Percentiles rank a stretch among this genome's conserved stretches.
Evolutionary conservation across 2,329 filamentous ascomycete genomes (phyloP).

Genomic region (Ophiosphaerella herpotricha): DNA sequence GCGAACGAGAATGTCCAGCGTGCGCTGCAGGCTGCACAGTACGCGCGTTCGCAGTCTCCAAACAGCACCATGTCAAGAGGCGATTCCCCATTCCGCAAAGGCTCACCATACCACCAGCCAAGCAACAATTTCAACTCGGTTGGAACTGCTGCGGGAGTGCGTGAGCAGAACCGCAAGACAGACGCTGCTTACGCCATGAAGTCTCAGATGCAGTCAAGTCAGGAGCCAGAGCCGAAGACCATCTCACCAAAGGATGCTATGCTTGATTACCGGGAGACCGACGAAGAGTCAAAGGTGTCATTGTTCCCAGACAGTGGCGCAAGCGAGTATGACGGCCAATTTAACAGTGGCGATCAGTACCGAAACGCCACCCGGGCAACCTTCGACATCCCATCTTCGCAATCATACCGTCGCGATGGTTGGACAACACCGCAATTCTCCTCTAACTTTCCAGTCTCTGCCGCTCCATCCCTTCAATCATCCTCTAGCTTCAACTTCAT

Average conservation of each 20-base stretch:
- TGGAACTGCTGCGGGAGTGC: conserved; percentile 62
- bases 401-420: conserved; percentile 40
- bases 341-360: conserved; percentile 49
- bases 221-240: conserved; percentile 66
- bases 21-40: conserved; percentile 78
- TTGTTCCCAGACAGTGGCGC: conserved; percentile 70
- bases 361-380: conserved; percentile 41
- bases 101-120: conserved; percentile 57
- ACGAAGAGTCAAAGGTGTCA: conserved; percentile 71
- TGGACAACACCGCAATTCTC: conserved; percentile 45
- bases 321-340: conserved; percentile 56
- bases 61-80: conserved; percentile 61
- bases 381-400: conserved; percentile 42
- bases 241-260: conserved; percentile 94
- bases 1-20: conserved; percentile 66
- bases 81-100: conserved; percentile 80
- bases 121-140: conserved; percentile 51
- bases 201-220: conserved; percentile 43
- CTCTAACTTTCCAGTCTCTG: conserved; percentile 38
- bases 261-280: conserved; percentile 78
- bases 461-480: conserved; percentile 33
- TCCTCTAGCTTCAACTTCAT: conserved; percentile 53
- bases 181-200: conserved; percentile 56
- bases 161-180: conserved; percentile 66
- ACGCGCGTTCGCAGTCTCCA: conserved; percentile 65